Conservation (phyloP, 345 rosid genomes). For the Erucastrum elatum region DNA sequence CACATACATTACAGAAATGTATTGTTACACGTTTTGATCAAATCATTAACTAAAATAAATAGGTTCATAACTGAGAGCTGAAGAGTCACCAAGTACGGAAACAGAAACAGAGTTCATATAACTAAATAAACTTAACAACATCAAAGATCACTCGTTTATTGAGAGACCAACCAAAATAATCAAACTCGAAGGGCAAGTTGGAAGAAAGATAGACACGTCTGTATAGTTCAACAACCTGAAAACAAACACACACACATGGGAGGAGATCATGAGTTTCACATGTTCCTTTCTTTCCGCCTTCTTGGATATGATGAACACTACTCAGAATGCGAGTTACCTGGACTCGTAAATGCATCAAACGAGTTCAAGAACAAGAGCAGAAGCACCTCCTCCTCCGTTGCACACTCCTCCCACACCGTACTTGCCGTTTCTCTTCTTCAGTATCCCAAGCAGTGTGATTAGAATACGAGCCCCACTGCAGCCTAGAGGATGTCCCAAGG, state of each 20-base stretch:
- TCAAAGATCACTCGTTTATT: constrained; percentile 32
- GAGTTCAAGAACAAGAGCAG: constrained; percentile 85
- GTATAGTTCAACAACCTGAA: not conserved
- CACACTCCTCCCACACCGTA: constrained; percentile 91
- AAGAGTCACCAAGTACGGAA: not conserved
- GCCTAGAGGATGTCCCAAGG: constrained; percentile 96
- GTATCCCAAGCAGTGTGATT: constrained; percentile 90
- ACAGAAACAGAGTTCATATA: constrained; percentile 6
- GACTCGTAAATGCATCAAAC: constrained; percentile 33
- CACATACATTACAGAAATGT: not conserved
- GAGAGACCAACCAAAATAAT: constrained; percentile 22
- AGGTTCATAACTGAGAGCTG: not conserved
- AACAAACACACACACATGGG: not conserved
- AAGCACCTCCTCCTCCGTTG: constrained; percentile 99
- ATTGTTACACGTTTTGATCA: not conserved
- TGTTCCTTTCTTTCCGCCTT: not conserved
- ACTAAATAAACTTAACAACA: constrained; percentile 22
- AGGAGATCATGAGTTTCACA: not conserved
- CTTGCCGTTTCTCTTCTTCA: constrained; percentile 75
- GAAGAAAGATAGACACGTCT: not conserved
- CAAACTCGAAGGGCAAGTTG: constrained; percentile 18
- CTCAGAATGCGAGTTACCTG: constrained; percentile 10
- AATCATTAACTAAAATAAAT: not conserved
- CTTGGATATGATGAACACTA: not conserved
- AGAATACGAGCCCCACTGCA: constrained; percentile 98